Evolutionary conservation across 2,329 filamentous ascomycete species (phyloP).

Genomic region (Diaporthe sp.): DNA sequence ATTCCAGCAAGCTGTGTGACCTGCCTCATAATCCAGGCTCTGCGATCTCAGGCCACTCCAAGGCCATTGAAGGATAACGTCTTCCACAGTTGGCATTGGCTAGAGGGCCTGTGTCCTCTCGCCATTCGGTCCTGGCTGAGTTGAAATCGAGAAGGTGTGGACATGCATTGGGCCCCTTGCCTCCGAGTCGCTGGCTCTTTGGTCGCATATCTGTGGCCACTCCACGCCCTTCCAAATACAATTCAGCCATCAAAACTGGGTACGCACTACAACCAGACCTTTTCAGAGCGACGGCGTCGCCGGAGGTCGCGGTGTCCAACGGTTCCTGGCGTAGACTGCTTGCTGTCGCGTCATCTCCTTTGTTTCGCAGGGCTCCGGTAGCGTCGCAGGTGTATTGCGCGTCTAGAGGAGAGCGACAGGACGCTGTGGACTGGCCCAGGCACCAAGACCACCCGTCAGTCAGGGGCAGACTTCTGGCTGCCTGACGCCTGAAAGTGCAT

Average conservation of each 20-base stretch:
- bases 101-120: background rate
- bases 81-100: background rate
- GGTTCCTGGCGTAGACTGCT: background rate
- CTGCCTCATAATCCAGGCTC: background rate
- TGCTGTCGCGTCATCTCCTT: background rate
- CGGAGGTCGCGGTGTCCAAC: background rate
- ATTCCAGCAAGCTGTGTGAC: background rate
- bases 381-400: background rate
- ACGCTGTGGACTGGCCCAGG: background rate
- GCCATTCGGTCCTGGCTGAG: background rate
- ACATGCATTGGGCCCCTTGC: background rate
- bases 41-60: background rate
- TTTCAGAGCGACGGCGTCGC: background rate
- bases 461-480: background rate
- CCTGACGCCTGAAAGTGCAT: background rate
- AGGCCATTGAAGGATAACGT: background rate
- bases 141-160: background rate
- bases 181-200: background rate
- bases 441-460: background rate
- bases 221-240: background rate
- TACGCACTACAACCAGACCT: background rate
- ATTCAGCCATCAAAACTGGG: background rate
- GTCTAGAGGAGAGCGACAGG: background rate
- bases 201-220: constrained; percentile 1
- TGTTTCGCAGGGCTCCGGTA: background rate